These are phyloP conservation scores for Didymellaceae sp. DNA, from an alignment of 2,329 filamentous ascomycete genomes.

Conservation along the genomic window DNA sequence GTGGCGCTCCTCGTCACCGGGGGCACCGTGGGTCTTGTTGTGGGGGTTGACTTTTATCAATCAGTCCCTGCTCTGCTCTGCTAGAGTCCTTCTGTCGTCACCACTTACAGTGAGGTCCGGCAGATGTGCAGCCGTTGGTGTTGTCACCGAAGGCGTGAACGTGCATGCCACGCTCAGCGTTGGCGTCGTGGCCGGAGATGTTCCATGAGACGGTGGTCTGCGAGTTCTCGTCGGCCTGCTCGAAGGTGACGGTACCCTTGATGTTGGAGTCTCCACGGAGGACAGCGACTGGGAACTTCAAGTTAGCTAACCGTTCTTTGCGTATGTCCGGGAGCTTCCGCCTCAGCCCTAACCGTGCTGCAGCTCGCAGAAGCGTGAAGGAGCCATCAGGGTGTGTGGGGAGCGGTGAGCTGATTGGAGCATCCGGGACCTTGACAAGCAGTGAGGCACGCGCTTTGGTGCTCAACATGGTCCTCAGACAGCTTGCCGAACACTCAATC, in stretches of 20 bases:
- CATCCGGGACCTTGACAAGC: slow-evolving; percentile 14
- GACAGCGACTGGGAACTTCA: slow-evolving; percentile 74
- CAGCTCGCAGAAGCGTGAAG: slow-evolving; percentile 8
- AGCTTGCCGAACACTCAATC: slow-evolving; percentile 24
- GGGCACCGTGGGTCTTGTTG: slow-evolving; percentile 90
- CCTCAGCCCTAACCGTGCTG: slow-evolving; percentile 11
- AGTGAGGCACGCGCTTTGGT: slow-evolving; percentile 10
- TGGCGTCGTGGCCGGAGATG: slow-evolving; percentile 89
- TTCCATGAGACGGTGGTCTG: slow-evolving; percentile 91
- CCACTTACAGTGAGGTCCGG: slow-evolving; percentile 91
- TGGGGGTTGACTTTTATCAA: slow-evolving; percentile 82
- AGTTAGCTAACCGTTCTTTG: neutral
- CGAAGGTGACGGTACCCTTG: slow-evolving; percentile 91
- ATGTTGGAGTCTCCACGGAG: slow-evolving; percentile 98
- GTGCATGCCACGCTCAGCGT: slow-evolving; percentile 97
- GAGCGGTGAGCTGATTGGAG: slow-evolving; percentile 34
- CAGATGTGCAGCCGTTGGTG: slow-evolving; percentile 99
- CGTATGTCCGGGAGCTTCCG: neutral
- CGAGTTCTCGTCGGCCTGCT: slow-evolving; percentile 82
- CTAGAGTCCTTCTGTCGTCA: too few relatives aligned
- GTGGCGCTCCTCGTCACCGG: slow-evolving; percentile 82
- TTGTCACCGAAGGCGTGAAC: slow-evolving; percentile 99
- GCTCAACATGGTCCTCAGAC: slow-evolving; percentile 35
- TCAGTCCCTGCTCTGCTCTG: slow-evolving; percentile 12
- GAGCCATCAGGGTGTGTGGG: slow-evolving; percentile 41